Evolutionary conservation across 176 grass and related monocot genomes (phyloP), one percentile per base, ranked within the genome.

Genomic region (Eleusine coracana): DNA sequence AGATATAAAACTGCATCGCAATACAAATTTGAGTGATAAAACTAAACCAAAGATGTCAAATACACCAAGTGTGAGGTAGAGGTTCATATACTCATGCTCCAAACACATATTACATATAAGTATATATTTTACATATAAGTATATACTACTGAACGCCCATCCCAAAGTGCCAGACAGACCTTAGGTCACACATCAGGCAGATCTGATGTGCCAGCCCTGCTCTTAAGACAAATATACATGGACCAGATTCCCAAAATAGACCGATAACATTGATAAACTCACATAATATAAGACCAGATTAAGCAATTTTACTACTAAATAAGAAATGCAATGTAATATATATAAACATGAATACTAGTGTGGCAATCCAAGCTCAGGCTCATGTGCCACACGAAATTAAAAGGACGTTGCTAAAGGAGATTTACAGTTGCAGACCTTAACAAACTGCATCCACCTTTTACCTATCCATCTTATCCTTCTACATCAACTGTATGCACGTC

Each of bases 1-100:
- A n/a, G 27, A 83, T 21, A 86, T 64, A 86, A 54, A 78, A 61
- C 12, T 79, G 25, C 48, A 79, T 62, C 39, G 59, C 23, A 56
- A 56, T 28, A 71, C 2, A 67, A 82, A 77, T 12, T n/a, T 49
- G 21, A 61, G 7, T 17, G 74, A 66, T 66, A 76, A 52, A 66
- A 5, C 21, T 21, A 77, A 16, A 21, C 9, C 6, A 73, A 78
- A 65, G 31, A 45, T 74, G 7, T 31, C 34, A 71, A 58, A 83
- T 64, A 8, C 7, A 84, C 37, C 16, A 87, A 76, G 20, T 23
- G 42, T 23, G 17, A 82, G n/a, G 31, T 70, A 52, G 17, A 79
- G 23, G 28, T 79, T 50, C 18, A 25, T 9, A 68, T 27, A 20
- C 13, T 75, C 61, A 36, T 45, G 13, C 58, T 60, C 64, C 54